These are phyloP conservation scores for Pichia rugopelliculosa DNA, from an alignment of 805 yeast genomes.

Conservation along the genomic window DNA sequence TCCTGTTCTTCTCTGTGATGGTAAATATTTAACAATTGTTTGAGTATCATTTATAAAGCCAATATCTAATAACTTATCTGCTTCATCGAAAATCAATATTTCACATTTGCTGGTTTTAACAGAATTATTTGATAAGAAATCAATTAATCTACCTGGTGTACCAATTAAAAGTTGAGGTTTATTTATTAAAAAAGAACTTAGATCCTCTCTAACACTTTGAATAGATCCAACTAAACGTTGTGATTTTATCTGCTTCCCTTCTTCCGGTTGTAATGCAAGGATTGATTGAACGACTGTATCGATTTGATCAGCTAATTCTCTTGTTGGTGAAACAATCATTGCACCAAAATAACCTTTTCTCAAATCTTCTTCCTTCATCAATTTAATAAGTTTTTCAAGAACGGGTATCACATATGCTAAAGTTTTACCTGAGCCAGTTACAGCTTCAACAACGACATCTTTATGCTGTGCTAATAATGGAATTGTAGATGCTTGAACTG, in stretches of 20 bases:
- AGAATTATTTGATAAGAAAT: conserved; percentile 52
- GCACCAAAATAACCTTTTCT: conserved; percentile 65
- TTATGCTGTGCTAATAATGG: conserved; percentile 79
- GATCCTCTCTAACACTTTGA: conserved; percentile 61
- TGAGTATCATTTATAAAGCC: conserved; percentile 67
- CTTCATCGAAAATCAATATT: conserved; percentile 81
- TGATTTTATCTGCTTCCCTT: conserved; percentile 34
- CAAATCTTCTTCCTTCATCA: conserved; percentile 25
- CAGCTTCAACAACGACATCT: conserved; percentile 95
- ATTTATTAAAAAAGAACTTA: conserved; percentile 43
- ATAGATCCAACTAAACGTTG: conserved; percentile 63
- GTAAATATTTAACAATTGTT: conserved; percentile 58
- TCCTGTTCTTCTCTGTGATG: conserved; percentile 91
- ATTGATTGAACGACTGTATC: conserved; percentile 56
- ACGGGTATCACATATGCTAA: conserved; percentile 83
- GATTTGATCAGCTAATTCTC: conserved; percentile 63
- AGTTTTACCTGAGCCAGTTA: conserved; percentile 98
- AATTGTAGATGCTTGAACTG: conserved; percentile 92
- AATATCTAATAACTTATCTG: conserved; percentile 77
- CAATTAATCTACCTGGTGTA: conserved; percentile 85
- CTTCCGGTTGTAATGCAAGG: conserved; percentile 50
- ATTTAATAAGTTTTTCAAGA: conserved; percentile 50
- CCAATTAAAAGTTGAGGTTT: conserved; percentile 77
- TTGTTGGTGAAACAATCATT: conserved; percentile 63
- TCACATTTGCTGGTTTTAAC: conserved; percentile 63